Evolutionary conservation across 345 rosid species (phyloP).

Genomic region (Odontarrhena argentea): DNA sequence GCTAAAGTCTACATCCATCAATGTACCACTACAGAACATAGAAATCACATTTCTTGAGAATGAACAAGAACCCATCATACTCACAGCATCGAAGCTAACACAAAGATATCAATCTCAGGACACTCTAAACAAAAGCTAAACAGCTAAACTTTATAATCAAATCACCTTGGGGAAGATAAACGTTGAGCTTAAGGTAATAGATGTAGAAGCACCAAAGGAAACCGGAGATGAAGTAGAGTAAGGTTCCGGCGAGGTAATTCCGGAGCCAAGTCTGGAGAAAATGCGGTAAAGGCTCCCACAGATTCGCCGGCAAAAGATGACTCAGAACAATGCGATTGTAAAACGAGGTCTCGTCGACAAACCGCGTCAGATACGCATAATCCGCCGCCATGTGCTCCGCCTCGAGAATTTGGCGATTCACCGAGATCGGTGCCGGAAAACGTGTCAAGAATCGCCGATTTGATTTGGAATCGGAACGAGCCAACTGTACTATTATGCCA

Average conservation of each 20-base stretch:
- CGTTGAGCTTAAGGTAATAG: slow-evolving; percentile 76
- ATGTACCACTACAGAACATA: not conserved
- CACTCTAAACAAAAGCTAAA: not conserved
- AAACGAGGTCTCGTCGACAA: slow-evolving; percentile 56
- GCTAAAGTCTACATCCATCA: not conserved
- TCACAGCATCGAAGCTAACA: not conserved
- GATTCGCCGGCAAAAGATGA: slow-evolving; percentile 54
- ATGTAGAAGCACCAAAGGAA: slow-evolving; percentile 90
- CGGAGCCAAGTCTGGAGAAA: slow-evolving; percentile 87
- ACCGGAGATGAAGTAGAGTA: slow-evolving; percentile 79
- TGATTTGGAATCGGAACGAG: slow-evolving; percentile 18
- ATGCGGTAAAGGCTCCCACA: slow-evolving; percentile 72
- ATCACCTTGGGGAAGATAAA: slow-evolving; percentile 72
- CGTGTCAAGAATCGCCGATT: slow-evolving; percentile 9
- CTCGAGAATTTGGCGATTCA: slow-evolving; percentile 22
- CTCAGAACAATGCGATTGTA: slow-evolving; percentile 75
- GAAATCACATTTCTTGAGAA: slow-evolving; percentile 1
- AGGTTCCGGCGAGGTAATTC: slow-evolving; percentile 72
- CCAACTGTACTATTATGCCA: slow-evolving; percentile 16
- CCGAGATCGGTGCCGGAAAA: slow-evolving; percentile 29
- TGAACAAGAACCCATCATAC: not conserved
- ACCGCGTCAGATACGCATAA: slow-evolving; percentile 45
- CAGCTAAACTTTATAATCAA: not conserved
- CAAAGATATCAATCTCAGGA: not conserved
- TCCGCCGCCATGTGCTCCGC: slow-evolving; percentile 31